Percentiles rank a stretch among this genome's conserved stretches.
phyloP scores from a whole-genome alignment of 169 alveolate species.

The Plasmodium gallinaceum region DNA sequence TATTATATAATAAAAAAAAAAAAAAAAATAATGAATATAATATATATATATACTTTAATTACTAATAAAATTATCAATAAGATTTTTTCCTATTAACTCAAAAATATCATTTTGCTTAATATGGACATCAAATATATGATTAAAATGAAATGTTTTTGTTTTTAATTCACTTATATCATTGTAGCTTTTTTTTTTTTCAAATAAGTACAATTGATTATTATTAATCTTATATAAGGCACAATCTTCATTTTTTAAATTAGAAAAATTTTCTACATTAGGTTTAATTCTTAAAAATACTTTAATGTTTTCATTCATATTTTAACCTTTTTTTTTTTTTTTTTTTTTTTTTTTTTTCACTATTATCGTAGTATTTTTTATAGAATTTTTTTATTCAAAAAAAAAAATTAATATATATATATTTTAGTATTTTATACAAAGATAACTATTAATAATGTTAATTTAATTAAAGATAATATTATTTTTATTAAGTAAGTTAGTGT shows the following conservation, averaged over 20 bases:
- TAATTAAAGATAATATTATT: too few species aligned
- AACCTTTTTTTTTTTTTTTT: not conserved
- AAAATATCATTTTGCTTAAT: conserved; percentile 56
- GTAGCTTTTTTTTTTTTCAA: conserved; percentile 61
- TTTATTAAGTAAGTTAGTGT: too few species aligned
- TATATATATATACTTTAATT: not conserved
- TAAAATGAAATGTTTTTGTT: conserved; percentile 48
- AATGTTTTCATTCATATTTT: conserved; percentile 54
- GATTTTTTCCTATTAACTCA: conserved; percentile 40
- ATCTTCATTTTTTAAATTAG: conserved; percentile 38
- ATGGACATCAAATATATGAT: conserved; percentile 43
- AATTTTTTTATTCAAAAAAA: too few species aligned
- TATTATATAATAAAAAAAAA: not conserved
- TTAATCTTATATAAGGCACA: conserved; percentile 49
- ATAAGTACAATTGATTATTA: conserved; percentile 58
- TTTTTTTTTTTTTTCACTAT: too few species aligned
- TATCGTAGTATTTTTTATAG: too few species aligned
- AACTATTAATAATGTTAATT: too few species aligned
- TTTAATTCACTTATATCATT: conserved; percentile 53
- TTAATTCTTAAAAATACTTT: conserved; percentile 66
- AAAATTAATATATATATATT: too few species aligned
- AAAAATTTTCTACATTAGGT: conserved; percentile 57
- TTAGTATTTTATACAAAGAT: too few species aligned
- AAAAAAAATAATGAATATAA: not conserved
- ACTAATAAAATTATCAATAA: conserved; percentile 63